These are phyloP conservation scores for Aureobasidium uvarum DNA, from an alignment of 2,329 filamentous ascomycete genomes.

Conservation along the genomic window DNA sequence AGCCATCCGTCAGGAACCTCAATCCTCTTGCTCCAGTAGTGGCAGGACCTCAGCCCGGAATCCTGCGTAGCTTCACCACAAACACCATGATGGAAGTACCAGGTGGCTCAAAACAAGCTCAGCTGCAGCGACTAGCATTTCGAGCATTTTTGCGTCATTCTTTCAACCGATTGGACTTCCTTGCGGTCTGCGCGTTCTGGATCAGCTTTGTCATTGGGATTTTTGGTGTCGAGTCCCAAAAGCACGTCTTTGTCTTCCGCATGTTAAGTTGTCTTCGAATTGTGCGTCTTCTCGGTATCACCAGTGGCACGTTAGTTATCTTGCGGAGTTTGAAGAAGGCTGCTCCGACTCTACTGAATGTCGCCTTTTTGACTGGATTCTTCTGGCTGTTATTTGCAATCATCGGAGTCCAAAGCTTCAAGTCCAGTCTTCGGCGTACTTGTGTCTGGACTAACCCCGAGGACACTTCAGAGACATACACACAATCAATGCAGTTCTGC, in stretches of 20 bases:
- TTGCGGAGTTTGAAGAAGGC: constrained; percentile 93
- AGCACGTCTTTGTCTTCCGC: constrained; percentile 84
- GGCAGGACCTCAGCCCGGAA: constrained; percentile 30
- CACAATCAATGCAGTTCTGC: constrained; percentile 68
- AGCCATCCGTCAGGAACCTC: constrained; percentile 60
- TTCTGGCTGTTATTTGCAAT: constrained; percentile 99
- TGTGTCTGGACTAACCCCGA: constrained; percentile 55
- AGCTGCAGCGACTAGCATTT: constrained; percentile 80
- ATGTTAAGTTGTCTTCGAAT: constrained; percentile 97
- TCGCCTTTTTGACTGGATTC: constrained; percentile 91
- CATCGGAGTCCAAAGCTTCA: constrained; percentile 92
- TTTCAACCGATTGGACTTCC: constrained; percentile 92
- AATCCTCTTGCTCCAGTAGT: constrained; percentile 38
- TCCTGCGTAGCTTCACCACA: constrained; percentile 41
- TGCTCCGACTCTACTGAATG: constrained; percentile 83
- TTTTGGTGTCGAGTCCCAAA: constrained; percentile 63
- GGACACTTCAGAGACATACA: constrained; percentile 52
- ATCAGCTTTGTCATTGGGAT: constrained; percentile 75
- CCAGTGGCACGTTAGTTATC: constrained; percentile 92
- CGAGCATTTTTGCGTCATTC: constrained; percentile 91
- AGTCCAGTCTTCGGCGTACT: constrained; percentile 50
- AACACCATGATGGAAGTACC: constrained; percentile 47
- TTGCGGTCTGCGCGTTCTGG: constrained; percentile 95
- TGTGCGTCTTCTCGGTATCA: constrained; percentile 82
- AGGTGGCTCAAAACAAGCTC: constrained; percentile 69